phyloP scores from a whole-genome alignment of 495 filamentous ascomycete species.

The Aspergillus cristatus region DNA sequence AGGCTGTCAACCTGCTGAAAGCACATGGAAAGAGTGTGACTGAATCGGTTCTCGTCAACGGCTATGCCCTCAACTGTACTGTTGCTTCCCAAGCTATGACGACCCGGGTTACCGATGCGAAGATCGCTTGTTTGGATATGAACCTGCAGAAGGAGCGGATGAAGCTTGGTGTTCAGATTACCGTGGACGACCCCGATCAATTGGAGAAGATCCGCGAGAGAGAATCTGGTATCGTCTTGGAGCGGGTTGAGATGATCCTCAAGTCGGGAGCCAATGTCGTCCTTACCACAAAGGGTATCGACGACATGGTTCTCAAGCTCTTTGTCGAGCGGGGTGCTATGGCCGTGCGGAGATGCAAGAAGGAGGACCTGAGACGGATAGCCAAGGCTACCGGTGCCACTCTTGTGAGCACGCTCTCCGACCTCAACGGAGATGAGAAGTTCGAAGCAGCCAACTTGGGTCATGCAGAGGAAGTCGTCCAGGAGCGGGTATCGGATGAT shows the following conservation, averaged over 20 bases:
- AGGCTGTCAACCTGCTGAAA: slow-evolving; percentile 97
- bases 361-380: slow-evolving; percentile 94
- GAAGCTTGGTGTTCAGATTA: slow-evolving; percentile 98
- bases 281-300: slow-evolving; percentile 96
- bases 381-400: slow-evolving; percentile 94
- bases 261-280: slow-evolving; percentile 96
- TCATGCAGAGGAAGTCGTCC: slow-evolving; percentile 85
- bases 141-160: slow-evolving; percentile 98
- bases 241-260: slow-evolving; percentile 93
- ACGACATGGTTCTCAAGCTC: slow-evolving; percentile 87
- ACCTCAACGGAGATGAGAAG: slow-evolving; percentile 94
- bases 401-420: slow-evolving; percentile 82
- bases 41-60: slow-evolving; percentile 88
- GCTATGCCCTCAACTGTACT: slow-evolving; percentile 97
- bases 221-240: slow-evolving; percentile 85
- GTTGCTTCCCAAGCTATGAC: slow-evolving; percentile 98
- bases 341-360: slow-evolving; percentile 95
- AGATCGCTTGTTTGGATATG: slow-evolving; percentile 95
- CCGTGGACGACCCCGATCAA: slow-evolving; percentile 92
- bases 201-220: slow-evolving; percentile 92
- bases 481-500: slow-evolving; percentile 97
- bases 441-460: slow-evolving; percentile 87
- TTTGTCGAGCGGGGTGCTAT: slow-evolving; percentile 95
- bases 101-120: slow-evolving; percentile 85
- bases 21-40: slow-evolving; percentile 87